Conservation (phyloP, 2,329 filamentous ascomycete genomes). For the Tolypocladium endophyticum region DNA sequence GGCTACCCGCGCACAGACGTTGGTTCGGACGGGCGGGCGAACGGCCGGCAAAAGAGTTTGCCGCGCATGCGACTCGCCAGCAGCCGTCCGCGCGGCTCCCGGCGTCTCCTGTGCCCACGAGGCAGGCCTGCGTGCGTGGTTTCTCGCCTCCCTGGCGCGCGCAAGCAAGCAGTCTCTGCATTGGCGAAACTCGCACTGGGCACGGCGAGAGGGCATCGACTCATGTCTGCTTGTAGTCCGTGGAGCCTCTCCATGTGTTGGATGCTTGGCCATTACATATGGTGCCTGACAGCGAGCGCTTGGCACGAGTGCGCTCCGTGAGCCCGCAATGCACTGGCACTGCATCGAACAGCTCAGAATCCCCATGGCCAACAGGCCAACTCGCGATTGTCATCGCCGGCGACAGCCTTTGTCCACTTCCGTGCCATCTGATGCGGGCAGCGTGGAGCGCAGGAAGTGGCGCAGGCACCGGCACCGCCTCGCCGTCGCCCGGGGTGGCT, state of each 20-base stretch:
- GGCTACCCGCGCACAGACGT: not conserved
- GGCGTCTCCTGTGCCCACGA: not conserved
- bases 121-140: not conserved
- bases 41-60: not conserved
- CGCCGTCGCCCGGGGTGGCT: not conserved
- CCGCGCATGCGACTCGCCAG: not conserved
- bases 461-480: not conserved
- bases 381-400: not conserved
- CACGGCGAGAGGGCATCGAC: not conserved
- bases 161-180: not conserved
- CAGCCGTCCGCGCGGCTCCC: not conserved
- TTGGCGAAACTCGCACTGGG: not conserved
- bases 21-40: not conserved
- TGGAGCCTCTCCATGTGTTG: not conserved
- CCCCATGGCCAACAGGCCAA: not conserved
- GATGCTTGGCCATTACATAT: no score
- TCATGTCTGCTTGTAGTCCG: not conserved
- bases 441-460: not conserved
- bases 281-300: no score
- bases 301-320: not conserved
- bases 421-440: not conserved
- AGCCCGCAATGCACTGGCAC: not conserved
- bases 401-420: not conserved
- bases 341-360: not conserved
- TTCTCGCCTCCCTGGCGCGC: not conserved